A percentile compares a stretch with the other conserved stretches of the same genome.
These are phyloP conservation scores for Colletotrichum liaoningense DNA, from an alignment of 2,329 filamentous ascomycete species.

Conservation along the genomic window DNA sequence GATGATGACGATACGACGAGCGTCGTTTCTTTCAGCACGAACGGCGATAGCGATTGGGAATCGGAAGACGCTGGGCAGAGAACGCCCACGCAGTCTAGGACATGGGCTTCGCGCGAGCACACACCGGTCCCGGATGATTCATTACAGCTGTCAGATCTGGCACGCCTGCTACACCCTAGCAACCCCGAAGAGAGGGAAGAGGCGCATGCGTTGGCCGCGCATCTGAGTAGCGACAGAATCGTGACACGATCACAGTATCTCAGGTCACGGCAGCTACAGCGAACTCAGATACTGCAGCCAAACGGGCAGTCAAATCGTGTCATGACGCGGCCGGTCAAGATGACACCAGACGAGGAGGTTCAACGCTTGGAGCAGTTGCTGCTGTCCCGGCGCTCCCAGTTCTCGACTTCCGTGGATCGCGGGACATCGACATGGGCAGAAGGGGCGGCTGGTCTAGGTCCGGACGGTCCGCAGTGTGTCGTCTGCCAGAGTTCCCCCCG, in stretches of 20 bases:
- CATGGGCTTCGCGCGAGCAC: constrained; percentile 58
- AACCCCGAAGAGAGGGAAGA: constrained; percentile 83
- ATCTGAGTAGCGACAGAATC: constrained; percentile 76
- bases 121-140: constrained; percentile 72
- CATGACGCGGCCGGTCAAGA: constrained; percentile 49
- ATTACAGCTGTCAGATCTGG: constrained; percentile 76
- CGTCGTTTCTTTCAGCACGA: constrained; percentile 71
- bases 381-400: constrained; percentile 58
- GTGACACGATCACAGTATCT: constrained; percentile 86
- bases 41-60: constrained; percentile 58
- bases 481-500: constrained; percentile 90
- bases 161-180: constrained; percentile 83
- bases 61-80: constrained; percentile 64
- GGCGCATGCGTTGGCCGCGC: constrained; percentile 83
- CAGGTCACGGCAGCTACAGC: constrained; percentile 74
- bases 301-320: constrained; percentile 47
- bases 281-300: constrained; percentile 74
- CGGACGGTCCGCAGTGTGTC: constrained; percentile 84
- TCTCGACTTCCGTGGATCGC: neutral
- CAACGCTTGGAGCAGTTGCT: constrained; percentile 70
- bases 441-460: constrained; percentile 79
- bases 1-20: constrained; percentile 82
- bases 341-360: constrained; percentile 70
- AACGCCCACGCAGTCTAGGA: constrained; percentile 76
- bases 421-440: constrained; percentile 68